Conservation (phyloP, 805 yeast species). For the Barnettozyma wickerhamii region DNA sequence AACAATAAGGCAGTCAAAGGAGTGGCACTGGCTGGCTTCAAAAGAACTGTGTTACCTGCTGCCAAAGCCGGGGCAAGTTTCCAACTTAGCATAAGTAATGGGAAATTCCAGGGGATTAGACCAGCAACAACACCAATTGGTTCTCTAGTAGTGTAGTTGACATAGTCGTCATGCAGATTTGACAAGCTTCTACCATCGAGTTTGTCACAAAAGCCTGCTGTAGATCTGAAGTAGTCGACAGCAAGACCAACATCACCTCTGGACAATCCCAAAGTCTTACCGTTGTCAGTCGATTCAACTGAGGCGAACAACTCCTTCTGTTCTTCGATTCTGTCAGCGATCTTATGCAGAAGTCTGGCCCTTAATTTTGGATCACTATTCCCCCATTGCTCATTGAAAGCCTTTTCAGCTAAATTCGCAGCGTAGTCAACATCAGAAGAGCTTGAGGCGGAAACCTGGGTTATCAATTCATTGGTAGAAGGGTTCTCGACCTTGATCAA, state of each 20-base stretch:
- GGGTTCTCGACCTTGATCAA: slow-evolving; percentile 53
- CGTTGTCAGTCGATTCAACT: slow-evolving; percentile 73
- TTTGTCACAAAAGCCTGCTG: slow-evolving; percentile 72
- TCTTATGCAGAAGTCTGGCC: slow-evolving; percentile 47
- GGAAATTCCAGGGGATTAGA: slow-evolving; percentile 84
- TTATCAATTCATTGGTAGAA: slow-evolving; percentile 56
- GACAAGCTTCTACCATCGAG: slow-evolving; percentile 58
- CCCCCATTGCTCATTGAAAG: slow-evolving; percentile 55
- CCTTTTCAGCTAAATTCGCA: slow-evolving; percentile 60
- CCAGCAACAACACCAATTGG: slow-evolving; percentile 82
- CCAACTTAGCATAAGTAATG: slow-evolving; percentile 75
- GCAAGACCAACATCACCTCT: slow-evolving; percentile 62
- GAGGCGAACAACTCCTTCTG: slow-evolving; percentile 58
- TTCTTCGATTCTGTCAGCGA: slow-evolving; percentile 66
- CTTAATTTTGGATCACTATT: slow-evolving; percentile 53
- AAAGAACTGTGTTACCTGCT: slow-evolving; percentile 66
- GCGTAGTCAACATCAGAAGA: slow-evolving; percentile 65
- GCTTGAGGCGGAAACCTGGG: slow-evolving; percentile 53
- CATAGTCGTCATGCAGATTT: slow-evolving; percentile 54
- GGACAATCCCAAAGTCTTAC: slow-evolving; percentile 64
- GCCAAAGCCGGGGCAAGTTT: slow-evolving; percentile 75
- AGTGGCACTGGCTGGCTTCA: slow-evolving; percentile 75
- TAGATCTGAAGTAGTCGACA: slow-evolving; percentile 60
- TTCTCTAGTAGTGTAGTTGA: slow-evolving; percentile 62
- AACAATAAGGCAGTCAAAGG: slow-evolving; percentile 67